Evolutionary conservation across 1,284 basidiomycete species (phyloP), one percentile per base, ranked within the genome.

Genomic region (Fistulina hepatica): DNA sequence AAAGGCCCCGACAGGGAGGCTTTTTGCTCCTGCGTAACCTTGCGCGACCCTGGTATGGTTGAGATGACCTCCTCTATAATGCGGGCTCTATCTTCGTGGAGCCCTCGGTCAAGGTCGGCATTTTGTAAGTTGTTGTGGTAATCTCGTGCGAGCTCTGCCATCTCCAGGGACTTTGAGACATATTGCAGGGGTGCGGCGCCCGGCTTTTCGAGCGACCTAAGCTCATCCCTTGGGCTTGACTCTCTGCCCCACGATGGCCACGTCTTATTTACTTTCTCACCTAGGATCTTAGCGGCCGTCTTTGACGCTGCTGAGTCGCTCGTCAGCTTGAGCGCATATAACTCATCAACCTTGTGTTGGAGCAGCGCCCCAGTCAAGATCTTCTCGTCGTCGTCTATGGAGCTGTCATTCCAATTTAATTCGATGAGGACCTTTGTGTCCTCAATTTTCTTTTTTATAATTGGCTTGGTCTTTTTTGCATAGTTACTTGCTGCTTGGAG

Each of bases 131-230:
- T 26, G 8, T 21, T 23, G 27, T 44, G 39, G 31, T 44, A 41
- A 23, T 42, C 17, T 1, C 43, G 10, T 0, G 40, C 43, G 0
- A 44, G 11, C 11, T 42, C 37, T 4, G 43, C 43, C 43, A 44
- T 44, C 15, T 28, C 33, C 5, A 20, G 7, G 0, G 40, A 42
- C 27, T 46, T 33, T 2, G 35, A 34, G 12, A 30, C 34, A 2
- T 8, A 40, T 21, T n/a, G 13, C 12, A 8, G 34, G 12, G 15
- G 20, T 16, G 2, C 15, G 6, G 24, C 7, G 8, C 13, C 12
- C 1, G 22, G 10, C 9, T n/a, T 16, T 20, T 37, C 24, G 11
- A n/a, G n/a, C n/a, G n/a, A n/a, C n/a, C n/a, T n/a, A n/a, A n/a
- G n/a, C n/a, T n/a, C n/a, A n/a, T n/a, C 27, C 35, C 25, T 21